Base-by-base conservation (phyloP, 768 basidiomycete species). In the Termitomyces sp. region DNA sequence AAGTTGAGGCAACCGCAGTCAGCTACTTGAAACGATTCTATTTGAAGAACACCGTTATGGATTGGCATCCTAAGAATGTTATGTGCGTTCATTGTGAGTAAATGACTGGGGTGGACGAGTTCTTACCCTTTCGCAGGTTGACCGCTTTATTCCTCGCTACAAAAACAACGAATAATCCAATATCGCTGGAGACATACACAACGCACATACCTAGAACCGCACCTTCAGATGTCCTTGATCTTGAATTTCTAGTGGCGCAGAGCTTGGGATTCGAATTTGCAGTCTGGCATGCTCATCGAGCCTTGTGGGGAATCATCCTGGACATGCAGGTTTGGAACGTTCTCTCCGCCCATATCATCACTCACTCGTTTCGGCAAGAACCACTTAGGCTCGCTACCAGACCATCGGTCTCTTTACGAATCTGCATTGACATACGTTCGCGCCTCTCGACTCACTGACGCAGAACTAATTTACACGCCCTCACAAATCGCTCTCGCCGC, bases 31-130 rank as follows among this genome's bases (percentile, higher is more conserved):
- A 98, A 71, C 82, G 97, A 4, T 99, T 99, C 73, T 99, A 98
- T 70, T 81, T 98, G 57, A 90, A 90, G 75, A 98, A 98, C 69
- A 98, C 95, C 2, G 93, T 95, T 55, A 98, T 98, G 95, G 97
- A 98, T 70, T 98, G 93, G 88, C 97, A 98, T 75, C 97, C 97
- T 0, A 96, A 95, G 74, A 95, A 93, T 68, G 93, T 99, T 67
- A 99, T 99, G 97, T 97, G 68, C 51, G 88, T 72, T 9, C 41
- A 38, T 26, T 54, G 36, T 47, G 49, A 23, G 59, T 54, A 36
- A 50, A 9, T 18, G 12, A 5, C 32, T 14, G 14, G 32, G 46
- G 53, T 55, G 35, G 14, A 44, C 26, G 56, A 38, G 38, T 56
- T 59, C 58, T 26, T n/a, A 14, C 62, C 30, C 50, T 23, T 54